Evolutionary conservation across 371 early-diverging fungal species (phyloP), one percentile per base, ranked within the genome.

Genomic region (Sporodiniella umbellata): DNA sequence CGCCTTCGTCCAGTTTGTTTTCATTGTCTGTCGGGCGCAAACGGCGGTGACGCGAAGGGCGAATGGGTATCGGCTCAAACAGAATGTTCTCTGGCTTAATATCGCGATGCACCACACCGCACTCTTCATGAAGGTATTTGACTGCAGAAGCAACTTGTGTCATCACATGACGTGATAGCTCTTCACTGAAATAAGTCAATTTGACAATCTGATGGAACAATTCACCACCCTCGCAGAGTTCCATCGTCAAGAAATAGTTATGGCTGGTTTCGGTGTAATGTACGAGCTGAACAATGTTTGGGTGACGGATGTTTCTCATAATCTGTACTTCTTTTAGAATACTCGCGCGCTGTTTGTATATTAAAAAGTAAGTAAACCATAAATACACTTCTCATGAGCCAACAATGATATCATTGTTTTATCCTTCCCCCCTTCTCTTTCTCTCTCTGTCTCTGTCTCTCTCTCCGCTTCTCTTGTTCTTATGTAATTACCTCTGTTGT

Each of bases 41-140:
- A 22, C 14, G 58, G 53, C 28, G 58, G 54, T 28, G 66, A 55
- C 33, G 64, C 12, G 69, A 63, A 5, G 80, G 80, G n/a, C 76
- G 74, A 22, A 82, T 72, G 0, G 86, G 83, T 24, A 87, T 87
- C 18, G 88, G 79, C 45, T 85, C 87, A 68, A 86, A 91, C 18
- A 96, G 68, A 47, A 93, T 86, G 62, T 99, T 99, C 68, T 99
- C 99, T 19, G 93, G 92, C 70, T 99, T 99, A 57, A 99, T 89
- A 62, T 99, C 98, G 22, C 82, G 74, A 43, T 96, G 97, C 7
- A 94, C 90, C 26, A 96, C 85, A 46, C 92, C 92, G 51, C 79
- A 78, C 52, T 90, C 89, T 26, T 83, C 83, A 62, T 98, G 99
- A 42, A 96, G 75, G 57, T 95, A 93, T 31, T 84, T 75, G 15